Evolutionary conservation across 2,329 filamentous ascomycete genomes (phyloP), one percentile per base, ranked within the genome.

Genomic region (Phoma sp.): DNA sequence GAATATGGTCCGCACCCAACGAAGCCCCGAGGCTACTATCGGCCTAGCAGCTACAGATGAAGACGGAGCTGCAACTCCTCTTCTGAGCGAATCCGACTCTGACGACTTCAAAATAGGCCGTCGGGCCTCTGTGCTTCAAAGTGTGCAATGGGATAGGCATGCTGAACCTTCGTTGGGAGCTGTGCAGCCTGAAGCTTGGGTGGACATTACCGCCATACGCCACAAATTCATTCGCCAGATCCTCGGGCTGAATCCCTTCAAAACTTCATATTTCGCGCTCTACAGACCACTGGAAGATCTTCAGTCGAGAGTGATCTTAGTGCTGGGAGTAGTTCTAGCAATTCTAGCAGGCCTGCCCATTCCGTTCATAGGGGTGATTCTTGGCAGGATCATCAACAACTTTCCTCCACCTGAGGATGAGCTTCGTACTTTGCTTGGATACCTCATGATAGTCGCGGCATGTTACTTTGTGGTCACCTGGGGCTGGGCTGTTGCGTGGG

Each of bases 361-460:
- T 44, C 85, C 83, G 13, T 73, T 88, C n/a, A 84, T 88, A 67
- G 85, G 83, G 33, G 81, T 88, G 49, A 77, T 81, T 18, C 78
- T 81, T 39, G 78, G 78, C 32, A 73, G 78, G 47, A 78, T 82
- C 49, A 81, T 82, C 67, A 78, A 80, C 57, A 69, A 74, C 23
- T 83, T 83, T 25, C 81, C 80, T 32, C 81, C 80, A 1, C 59
- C 70, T 29, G 74, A 79, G 59, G 68, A 78, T 47, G 77, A 78
- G 44, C 67, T 82, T 2, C 66, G 64, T 13, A 62, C 61, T 4
- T 65, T 77, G n/a, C 66, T 82, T 3, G 67, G 62, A 7, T 73
- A 80, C 56, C 74, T 82, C 7, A 72, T 80, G 51, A 72, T 72
- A 5, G 73, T 79, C 47, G 79, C 79, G 4, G 73, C 76, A 32